phyloP scores from a whole-genome alignment of 495 filamentous ascomycete species.

The Penicillium malachiteum region DNA sequence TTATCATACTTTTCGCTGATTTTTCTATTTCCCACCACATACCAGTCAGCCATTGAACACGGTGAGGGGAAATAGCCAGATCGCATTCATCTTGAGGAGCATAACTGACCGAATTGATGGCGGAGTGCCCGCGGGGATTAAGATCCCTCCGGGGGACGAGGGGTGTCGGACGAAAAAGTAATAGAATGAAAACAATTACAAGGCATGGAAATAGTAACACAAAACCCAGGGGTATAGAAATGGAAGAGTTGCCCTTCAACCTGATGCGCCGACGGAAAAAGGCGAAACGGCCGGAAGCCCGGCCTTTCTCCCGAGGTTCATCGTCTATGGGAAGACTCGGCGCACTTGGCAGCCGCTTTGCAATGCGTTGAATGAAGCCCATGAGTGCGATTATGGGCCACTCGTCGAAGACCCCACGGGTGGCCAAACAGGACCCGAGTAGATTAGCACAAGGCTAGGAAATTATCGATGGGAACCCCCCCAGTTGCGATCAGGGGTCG shows the following conservation, averaged over 20 bases:
- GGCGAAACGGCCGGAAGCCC: constrained; percentile 60
- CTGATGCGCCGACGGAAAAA: constrained; percentile 88
- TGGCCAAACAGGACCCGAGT: constrained; percentile 23
- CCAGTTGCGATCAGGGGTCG: constrained; percentile 9
- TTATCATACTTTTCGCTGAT: constrained; percentile 98
- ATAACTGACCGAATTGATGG: constrained; percentile 80
- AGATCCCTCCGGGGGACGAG: constrained; percentile 72
- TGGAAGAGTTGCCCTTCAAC: constrained; percentile 88
- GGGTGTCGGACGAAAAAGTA: constrained; percentile 91
- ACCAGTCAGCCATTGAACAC: not conserved
- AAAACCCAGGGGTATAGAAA: constrained; percentile 91
- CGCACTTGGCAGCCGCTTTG: constrained; percentile 62
- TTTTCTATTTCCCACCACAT: constrained; percentile 57
- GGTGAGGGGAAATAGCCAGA: not conserved
- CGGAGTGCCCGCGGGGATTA: constrained; percentile 87
- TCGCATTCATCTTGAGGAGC: not conserved
- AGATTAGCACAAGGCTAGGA: constrained; percentile 20
- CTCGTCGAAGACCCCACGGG: constrained; percentile 27
- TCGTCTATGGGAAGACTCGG: constrained; percentile 61
- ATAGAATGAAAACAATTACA: constrained; percentile 84
- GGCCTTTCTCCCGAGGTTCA: constrained; percentile 53
- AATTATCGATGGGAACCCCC: constrained; percentile 4
- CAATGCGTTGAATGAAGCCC: constrained; percentile 63
- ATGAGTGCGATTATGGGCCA: constrained; percentile 41
- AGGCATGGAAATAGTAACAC: constrained; percentile 91